Conservation (phyloP, 2,329 filamentous ascomycete genomes). For the Colletotrichum liriopes region DNA sequence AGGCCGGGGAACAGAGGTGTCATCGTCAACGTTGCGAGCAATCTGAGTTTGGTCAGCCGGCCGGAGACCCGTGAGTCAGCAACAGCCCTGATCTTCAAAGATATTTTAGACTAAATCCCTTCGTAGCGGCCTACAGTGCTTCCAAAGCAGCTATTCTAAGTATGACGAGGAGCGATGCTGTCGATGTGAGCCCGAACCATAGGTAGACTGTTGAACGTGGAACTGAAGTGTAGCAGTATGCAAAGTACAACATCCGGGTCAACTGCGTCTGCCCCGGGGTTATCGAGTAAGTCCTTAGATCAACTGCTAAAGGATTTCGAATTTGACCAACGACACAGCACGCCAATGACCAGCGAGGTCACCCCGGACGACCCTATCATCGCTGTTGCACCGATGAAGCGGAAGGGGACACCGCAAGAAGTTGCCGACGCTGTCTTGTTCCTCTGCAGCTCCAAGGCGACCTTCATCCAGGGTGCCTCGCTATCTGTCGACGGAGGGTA, state of each 20-base stretch:
- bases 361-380: constrained; percentile 52
- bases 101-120: neutral
- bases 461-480: constrained; percentile 61
- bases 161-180: constrained; percentile 64
- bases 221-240: constrained; percentile 52
- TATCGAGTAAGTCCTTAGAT: constrained; percentile 52
- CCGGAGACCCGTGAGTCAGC: constrained; percentile 56
- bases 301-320: neutral
- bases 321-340: constrained; percentile 45
- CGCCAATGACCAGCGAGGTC: constrained; percentile 60
- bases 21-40: constrained; percentile 63
- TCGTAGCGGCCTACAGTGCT: constrained; percentile 60
- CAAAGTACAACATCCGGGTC: constrained; percentile 60
- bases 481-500: constrained; percentile 64
- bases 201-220: neutral
- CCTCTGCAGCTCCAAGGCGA: constrained; percentile 60
- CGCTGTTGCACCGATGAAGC: constrained; percentile 54
- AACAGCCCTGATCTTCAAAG: neutral
- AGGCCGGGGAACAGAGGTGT: constrained; percentile 57
- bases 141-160: constrained; percentile 62
- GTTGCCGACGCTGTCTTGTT: constrained; percentile 64
- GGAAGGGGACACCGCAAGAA: constrained; percentile 61
- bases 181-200: constrained; percentile 54
- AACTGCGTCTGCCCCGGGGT: constrained; percentile 64
- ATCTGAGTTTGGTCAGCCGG: constrained; percentile 59